phyloP scores from a whole-genome alignment of 176 grass and related monocot species.

The Cocos nucifera region DNA sequence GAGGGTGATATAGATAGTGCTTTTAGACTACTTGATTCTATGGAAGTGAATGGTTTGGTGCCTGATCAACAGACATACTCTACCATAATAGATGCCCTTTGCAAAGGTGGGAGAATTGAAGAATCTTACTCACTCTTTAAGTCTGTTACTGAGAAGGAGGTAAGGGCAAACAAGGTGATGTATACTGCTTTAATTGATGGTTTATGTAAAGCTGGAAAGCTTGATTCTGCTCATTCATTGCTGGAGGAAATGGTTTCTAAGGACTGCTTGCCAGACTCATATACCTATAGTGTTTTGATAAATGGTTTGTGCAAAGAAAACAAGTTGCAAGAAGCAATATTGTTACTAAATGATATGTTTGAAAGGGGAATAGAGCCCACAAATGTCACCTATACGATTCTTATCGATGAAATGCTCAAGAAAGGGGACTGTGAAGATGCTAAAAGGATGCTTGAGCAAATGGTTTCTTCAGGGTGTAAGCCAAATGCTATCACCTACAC shows the following conservation, averaged over 20 bases:
- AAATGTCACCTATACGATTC: slow-evolving; percentile 40
- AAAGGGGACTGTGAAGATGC: slow-evolving; percentile 34
- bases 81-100: slow-evolving; percentile 48
- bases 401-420: slow-evolving; percentile 51
- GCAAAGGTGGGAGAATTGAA: slow-evolving; percentile 31
- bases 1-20: slow-evolving; percentile 40
- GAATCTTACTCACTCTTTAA: slow-evolving; percentile 45
- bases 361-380: slow-evolving; percentile 38
- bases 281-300: slow-evolving; percentile 54
- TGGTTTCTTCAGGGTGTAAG: slow-evolving; percentile 40
- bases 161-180: slow-evolving; percentile 43
- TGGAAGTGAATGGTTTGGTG: slow-evolving; percentile 40
- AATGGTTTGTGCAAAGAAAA: slow-evolving; percentile 39
- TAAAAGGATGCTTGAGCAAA: slow-evolving; percentile 33
- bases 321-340: slow-evolving; percentile 32
- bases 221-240: slow-evolving; percentile 30
- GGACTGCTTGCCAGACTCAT: slow-evolving; percentile 40
- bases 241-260: slow-evolving; percentile 47
- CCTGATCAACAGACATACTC: slow-evolving; percentile 42
- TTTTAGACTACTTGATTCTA: slow-evolving; percentile 39
- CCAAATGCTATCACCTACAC: slow-evolving; percentile 53
- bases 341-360: slow-evolving; percentile 42
- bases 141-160: slow-evolving; percentile 17
- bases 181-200: slow-evolving; percentile 47
- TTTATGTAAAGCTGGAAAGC: slow-evolving; percentile 40